These are phyloP conservation scores for Tetracladium setigerum DNA, from an alignment of 495 filamentous ascomycete species.

Conservation along the genomic window DNA sequence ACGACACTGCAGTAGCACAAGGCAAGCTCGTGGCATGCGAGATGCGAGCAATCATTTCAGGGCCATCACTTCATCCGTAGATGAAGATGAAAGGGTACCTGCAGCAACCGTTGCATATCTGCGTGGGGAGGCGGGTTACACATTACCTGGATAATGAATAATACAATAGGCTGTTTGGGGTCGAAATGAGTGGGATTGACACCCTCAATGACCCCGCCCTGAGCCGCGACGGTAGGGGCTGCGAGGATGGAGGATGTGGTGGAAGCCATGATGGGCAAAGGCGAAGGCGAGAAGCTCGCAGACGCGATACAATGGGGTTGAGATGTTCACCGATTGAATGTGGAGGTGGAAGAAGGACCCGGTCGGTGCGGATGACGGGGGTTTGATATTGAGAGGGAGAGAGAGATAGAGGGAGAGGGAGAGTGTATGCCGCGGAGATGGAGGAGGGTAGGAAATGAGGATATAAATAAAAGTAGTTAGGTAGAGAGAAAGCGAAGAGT, in stretches of 20 bases:
- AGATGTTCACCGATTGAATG: no score
- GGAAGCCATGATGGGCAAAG: neutral
- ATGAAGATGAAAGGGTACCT: conserved; percentile 1
- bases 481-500: no score
- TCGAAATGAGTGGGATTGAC: conserved; percentile 65
- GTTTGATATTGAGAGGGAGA: no score
- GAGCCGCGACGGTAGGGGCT: conserved; percentile 31
- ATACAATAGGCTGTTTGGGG: conserved; percentile 73
- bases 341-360: no score
- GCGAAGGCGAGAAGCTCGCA: no score
- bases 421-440: no score
- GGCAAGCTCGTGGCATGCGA: neutral
- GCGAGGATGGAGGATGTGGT: conserved; percentile 17
- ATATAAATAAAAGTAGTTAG: no score
- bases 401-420: no score
- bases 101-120: neutral
- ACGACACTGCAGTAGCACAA: neutral
- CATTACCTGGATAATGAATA: conserved; percentile 93
- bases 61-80: neutral
- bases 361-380: no score
- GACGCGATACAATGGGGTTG: no score
- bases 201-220: conserved; percentile 71
- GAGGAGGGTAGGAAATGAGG: no score
- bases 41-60: no score
- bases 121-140: neutral